phyloP scores from a whole-genome alignment of 768 basidiomycete species.

The Boletales sp. region DNA sequence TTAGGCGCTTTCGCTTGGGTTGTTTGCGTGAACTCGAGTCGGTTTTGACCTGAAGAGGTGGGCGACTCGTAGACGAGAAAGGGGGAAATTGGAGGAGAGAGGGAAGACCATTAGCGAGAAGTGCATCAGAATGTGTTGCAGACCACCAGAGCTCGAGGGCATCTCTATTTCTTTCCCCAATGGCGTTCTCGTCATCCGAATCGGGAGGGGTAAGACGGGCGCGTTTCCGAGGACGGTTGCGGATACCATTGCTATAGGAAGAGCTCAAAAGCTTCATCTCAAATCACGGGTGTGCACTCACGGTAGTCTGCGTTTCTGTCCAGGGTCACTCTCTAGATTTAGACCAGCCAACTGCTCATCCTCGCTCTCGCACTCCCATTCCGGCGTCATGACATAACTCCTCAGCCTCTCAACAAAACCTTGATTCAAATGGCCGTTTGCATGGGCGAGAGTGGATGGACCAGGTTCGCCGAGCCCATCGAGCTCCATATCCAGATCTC shows the following conservation, averaged over 20 bases:
- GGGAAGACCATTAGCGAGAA: slow-evolving; percentile 65
- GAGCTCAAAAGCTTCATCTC: background rate
- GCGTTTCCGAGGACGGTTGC: slow-evolving; percentile 58
- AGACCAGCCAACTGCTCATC: slow-evolving; percentile 25
- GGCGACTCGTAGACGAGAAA: slow-evolving; percentile 10
- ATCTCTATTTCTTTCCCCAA: slow-evolving; percentile 36
- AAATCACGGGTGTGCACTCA: slow-evolving; percentile 15
- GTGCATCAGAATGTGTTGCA: slow-evolving; percentile 56
- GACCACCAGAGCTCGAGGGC: slow-evolving; percentile 71
- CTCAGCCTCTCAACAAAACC: slow-evolving; percentile 19
- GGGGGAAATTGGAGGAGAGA: slow-evolving; percentile 37
- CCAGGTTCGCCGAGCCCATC: slow-evolving; percentile 35
- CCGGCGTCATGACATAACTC: slow-evolving; percentile 13
- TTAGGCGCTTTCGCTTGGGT: slow-evolving; percentile 23
- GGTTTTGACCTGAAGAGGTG: slow-evolving; percentile 9
- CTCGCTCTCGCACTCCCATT: slow-evolving; percentile 37
- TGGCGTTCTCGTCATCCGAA: slow-evolving; percentile 29
- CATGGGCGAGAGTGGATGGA: slow-evolving; percentile 31
- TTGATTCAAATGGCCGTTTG: slow-evolving; percentile 25
- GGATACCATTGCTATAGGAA: slow-evolving; percentile 19
- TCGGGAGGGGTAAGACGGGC: slow-evolving; percentile 44
- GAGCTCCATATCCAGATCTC: slow-evolving; percentile 53
- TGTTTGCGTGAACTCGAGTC: slow-evolving; percentile 7
- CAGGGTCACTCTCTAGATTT: slow-evolving; percentile 34
- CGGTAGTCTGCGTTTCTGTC: slow-evolving; percentile 58